Evolutionary conservation across 176 grass and related monocot genomes (phyloP).

Genomic region (Carex pumila): DNA sequence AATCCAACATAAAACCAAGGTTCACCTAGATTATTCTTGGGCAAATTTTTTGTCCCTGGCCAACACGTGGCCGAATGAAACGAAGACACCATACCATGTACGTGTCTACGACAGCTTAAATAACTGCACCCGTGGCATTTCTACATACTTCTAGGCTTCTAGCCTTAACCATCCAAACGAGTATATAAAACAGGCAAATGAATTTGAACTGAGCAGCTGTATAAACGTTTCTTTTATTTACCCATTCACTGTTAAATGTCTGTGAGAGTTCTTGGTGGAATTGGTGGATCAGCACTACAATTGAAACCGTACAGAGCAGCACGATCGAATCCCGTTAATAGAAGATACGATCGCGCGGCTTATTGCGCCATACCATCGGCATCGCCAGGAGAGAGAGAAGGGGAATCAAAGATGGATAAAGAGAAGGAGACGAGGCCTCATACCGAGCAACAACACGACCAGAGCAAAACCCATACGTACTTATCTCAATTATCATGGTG

Average conservation of each 20-base stretch:
- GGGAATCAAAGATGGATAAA: conserved; percentile 2
- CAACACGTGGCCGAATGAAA: background rate
- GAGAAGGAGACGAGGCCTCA: background rate
- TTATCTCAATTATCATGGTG: background rate
- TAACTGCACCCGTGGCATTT: background rate
- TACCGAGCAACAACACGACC: background rate
- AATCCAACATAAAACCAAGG: too few species aligned
- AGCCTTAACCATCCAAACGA: background rate
- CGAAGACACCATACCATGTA: background rate
- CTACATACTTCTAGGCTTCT: background rate
- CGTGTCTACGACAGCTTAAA: background rate
- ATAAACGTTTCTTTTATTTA: background rate
- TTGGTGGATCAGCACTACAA: background rate
- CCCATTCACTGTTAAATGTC: background rate
- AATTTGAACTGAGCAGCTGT: background rate
- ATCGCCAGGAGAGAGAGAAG: background rate
- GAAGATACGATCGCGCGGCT: background rate
- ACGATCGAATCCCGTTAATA: too few species aligned
- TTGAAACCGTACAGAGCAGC: background rate
- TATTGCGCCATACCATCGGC: too few species aligned
- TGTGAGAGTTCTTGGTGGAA: background rate
- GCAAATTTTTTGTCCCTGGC: background rate
- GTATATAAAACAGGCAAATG: background rate
- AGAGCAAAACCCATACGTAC: background rate
- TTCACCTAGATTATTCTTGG: too few species aligned